A percentile compares a stretch with the other conserved stretches of the same genome.
These are phyloP conservation scores for Diplodia corticola DNA, from an alignment of 2,329 filamentous ascomycete species.

Conservation along the genomic window DNA sequence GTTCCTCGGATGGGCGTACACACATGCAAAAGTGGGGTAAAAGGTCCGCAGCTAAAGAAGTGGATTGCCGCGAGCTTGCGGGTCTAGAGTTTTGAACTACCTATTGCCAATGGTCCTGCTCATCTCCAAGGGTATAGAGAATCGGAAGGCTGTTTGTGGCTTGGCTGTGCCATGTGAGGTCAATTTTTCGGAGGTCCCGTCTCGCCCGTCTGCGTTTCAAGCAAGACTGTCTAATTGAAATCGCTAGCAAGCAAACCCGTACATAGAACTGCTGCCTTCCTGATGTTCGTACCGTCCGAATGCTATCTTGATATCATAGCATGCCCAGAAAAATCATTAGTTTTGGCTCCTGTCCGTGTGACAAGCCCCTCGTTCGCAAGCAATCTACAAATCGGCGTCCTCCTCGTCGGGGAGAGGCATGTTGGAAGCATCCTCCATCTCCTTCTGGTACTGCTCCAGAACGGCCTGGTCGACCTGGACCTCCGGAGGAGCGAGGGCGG, in stretches of 20 bases:
- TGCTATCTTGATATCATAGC: conserved; percentile 24
- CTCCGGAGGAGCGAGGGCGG: conserved; percentile 90
- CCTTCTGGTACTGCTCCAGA: conserved; percentile 78
- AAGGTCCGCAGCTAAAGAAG: conserved; percentile 3
- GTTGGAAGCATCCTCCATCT: conserved; percentile 78
- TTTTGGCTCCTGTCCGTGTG: conserved; percentile 23
- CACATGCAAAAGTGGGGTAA: neutral
- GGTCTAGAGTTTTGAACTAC: conserved; percentile 19
- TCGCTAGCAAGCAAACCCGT: conserved; percentile 24
- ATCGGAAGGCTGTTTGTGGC: conserved; percentile 16
- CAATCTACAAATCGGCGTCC: conserved; percentile 64
- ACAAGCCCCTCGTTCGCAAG: conserved; percentile 16
- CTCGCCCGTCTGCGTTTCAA: conserved; percentile 16
- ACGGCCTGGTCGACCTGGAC: conserved; percentile 83
- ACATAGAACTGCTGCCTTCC: conserved; percentile 24
- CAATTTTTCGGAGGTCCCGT: conserved; percentile 15
- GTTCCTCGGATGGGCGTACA: neutral
- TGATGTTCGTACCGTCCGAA: conserved; percentile 23
- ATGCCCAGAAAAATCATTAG: conserved; percentile 16
- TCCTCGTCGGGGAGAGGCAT: conserved; percentile 95
- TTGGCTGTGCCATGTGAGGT: conserved; percentile 18
- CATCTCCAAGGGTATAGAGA: conserved; percentile 10
- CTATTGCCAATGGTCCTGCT: conserved; percentile 17
- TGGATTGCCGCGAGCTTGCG: conserved; percentile 7
- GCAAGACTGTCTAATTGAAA: conserved; percentile 24